phyloP scores from a whole-genome alignment of 176 grass and related monocot genomes.

The Elaeis guineensis region DNA sequence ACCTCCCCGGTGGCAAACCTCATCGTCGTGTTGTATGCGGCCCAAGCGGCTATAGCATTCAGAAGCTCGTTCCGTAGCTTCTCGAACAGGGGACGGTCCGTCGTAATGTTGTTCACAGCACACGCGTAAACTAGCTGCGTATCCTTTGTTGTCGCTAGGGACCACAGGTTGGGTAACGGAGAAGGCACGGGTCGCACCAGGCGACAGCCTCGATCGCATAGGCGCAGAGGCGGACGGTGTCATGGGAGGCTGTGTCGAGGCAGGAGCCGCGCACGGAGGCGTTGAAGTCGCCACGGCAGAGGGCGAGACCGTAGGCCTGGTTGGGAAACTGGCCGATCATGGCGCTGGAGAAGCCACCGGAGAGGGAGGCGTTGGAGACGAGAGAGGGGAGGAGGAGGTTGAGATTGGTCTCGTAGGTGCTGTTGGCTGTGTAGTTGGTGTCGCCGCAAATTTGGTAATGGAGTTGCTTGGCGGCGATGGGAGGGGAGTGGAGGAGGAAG shows the following conservation, averaged over 20 bases:
- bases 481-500: no score
- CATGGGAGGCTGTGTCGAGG: neutral
- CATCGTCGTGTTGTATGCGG: conserved; percentile 11
- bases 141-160: conserved; percentile 21
- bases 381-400: conserved; percentile 14
- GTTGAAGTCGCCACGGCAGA: conserved; percentile 48
- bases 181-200: conserved; percentile 38
- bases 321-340: neutral
- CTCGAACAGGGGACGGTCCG: conserved; percentile 7
- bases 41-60: conserved; percentile 5
- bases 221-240: conserved; percentile 13
- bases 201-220: conserved; percentile 9
- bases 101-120: neutral
- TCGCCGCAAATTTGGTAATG: neutral
- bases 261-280: conserved; percentile 23
- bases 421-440: conserved; percentile 33
- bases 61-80: conserved; percentile 18
- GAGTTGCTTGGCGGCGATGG: neutral
- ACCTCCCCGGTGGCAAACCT: conserved; percentile 31
- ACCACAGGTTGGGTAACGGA: conserved; percentile 26
- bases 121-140: fast-evolving
- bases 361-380: neutral
- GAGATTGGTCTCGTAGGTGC: conserved; percentile 26
- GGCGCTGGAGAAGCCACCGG: conserved; percentile 17
- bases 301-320: conserved; percentile 26